Base-by-base conservation (phyloP, 805 yeast species). In the Metschnikowia matae region DNA sequence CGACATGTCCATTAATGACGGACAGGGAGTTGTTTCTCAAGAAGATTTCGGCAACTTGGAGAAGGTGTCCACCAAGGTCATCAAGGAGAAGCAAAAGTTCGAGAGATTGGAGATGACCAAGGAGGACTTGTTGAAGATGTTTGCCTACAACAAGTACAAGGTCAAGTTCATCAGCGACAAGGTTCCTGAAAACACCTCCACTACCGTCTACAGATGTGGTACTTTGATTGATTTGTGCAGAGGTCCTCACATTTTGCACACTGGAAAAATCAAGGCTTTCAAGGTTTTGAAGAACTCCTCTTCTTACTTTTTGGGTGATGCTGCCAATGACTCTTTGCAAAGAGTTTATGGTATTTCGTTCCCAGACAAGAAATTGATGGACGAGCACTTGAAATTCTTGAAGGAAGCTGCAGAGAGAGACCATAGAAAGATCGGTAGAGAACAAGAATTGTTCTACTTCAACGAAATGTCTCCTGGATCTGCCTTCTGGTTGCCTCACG, bases 401-500 rank as follows among this genome's bases (percentile, higher is more conserved):
- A 94, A 88, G 64, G 99, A 94, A 74, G 99, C 99, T 40, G 88
- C 96, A 51, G 82, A 84, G 68, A 88, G 99, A 77, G 96, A 88
- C 68, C 99, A 94, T 73, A 83, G 99, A 74, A 91, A 85, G 73
- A 85, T 94, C 59, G 99, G 99, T 69, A 86, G 76, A 64, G 98
- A 94, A 63, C 99, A 94, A 75, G 98, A 94, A 67, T 80, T 94
- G 64, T 94, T 91, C 75, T 82, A 85, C 73, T 94, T 94, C 82
- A 83, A 94, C 71, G 99, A 94, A 72, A 74, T 92, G 86, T 88
- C 97, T 17, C 99, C 99, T 49, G 99, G 99, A 58, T 84, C 95
- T 38, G 91, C 96, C 53, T 94, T 94, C 83, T 94, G 98, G 98
- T 80, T 94, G 63, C 99, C 99, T 46, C 99, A 92, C 65, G 99